Percentiles rank a stretch among this genome's conserved stretches.
Evolutionary conservation across 2,329 filamentous ascomycete genomes (phyloP).

Genomic region (Cladobotryum mycophilum): DNA sequence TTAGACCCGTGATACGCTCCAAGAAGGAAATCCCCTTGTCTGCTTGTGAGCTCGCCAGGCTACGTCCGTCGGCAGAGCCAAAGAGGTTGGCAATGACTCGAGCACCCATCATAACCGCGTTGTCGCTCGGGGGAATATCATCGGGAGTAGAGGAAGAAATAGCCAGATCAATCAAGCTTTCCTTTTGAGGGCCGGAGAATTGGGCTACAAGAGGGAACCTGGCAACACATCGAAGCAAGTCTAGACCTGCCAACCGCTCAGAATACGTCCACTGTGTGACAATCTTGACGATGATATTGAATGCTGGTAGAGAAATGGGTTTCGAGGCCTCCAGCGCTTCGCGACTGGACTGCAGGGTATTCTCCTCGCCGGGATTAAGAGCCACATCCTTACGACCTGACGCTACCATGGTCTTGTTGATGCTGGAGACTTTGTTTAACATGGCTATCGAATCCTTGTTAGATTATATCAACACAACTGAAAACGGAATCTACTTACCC

Average conservation of each 20-base stretch:
- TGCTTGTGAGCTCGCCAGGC: slow-evolving; percentile 51
- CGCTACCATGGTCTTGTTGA: slow-evolving; percentile 67
- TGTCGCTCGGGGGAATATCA: slow-evolving; percentile 58
- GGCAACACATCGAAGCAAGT: slow-evolving; percentile 78
- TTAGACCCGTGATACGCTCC: slow-evolving; percentile 52
- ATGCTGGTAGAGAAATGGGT: slow-evolving; percentile 42
- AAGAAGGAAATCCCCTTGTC: slow-evolving; percentile 58
- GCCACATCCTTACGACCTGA: slow-evolving; percentile 67
- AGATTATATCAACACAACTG: neutral
- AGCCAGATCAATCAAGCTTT: slow-evolving; percentile 54
- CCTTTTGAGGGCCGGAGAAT: slow-evolving; percentile 44
- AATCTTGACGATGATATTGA: slow-evolving; percentile 64
- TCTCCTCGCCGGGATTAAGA: slow-evolving; percentile 65
- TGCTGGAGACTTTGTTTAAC: slow-evolving; percentile 66
- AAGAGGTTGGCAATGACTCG: slow-evolving; percentile 83
- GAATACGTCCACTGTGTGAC: slow-evolving; percentile 73
- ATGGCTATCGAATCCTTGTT: slow-evolving; percentile 46
- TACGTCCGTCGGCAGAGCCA: slow-evolving; percentile 63
- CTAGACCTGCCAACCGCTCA: slow-evolving; percentile 76
- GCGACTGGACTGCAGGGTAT: slow-evolving; percentile 54
- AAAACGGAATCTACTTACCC: slow-evolving; percentile 26
- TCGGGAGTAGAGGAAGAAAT: slow-evolving; percentile 35
- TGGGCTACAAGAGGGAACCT: slow-evolving; percentile 61
- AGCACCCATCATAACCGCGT: slow-evolving; percentile 81
- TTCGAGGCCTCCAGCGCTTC: slow-evolving; percentile 55